Evolutionary conservation across 345 rosid genomes (phyloP).

Genomic region (Citrus trifoliata): DNA sequence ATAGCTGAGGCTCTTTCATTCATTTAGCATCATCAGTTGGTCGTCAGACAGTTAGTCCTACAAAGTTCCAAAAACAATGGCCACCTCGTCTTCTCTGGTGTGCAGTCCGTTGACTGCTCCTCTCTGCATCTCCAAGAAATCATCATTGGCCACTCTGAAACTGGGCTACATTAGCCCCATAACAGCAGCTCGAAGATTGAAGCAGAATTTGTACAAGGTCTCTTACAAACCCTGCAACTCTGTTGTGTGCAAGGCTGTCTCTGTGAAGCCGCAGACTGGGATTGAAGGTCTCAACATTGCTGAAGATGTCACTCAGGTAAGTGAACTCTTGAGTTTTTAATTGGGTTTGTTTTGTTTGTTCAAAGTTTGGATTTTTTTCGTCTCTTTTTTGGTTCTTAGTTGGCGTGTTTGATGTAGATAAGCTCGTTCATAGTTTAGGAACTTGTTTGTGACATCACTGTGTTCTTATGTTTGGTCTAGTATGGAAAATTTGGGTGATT

Average conservation of each 20-base stretch:
- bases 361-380: neutral
- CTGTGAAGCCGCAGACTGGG: constrained; percentile 50
- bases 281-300: constrained; percentile 82
- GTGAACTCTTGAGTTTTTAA: neutral
- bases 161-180: constrained; percentile 19
- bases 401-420: neutral
- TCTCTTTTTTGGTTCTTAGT: neutral
- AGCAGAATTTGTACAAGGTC: constrained; percentile 15
- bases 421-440: neutral
- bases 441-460: neutral
- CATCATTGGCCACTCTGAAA: constrained; percentile 16
- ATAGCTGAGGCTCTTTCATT: neutral
- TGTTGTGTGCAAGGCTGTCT: constrained; percentile 68
- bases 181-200: constrained; percentile 16
- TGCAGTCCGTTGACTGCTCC: constrained; percentile 42
- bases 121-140: constrained; percentile 28
- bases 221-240: constrained; percentile 28
- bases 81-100: constrained; percentile 36
- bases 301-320: constrained; percentile 75
- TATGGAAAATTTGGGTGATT: neutral
- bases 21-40: neutral
- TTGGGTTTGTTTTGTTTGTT: constrained; percentile 5
- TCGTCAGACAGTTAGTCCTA: neutral
- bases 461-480: neutral
- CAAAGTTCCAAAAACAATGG: constrained; percentile 21